Conservation (phyloP, 768 basidiomycete genomes). For the Coprinopsis strossmayeri region DNA sequence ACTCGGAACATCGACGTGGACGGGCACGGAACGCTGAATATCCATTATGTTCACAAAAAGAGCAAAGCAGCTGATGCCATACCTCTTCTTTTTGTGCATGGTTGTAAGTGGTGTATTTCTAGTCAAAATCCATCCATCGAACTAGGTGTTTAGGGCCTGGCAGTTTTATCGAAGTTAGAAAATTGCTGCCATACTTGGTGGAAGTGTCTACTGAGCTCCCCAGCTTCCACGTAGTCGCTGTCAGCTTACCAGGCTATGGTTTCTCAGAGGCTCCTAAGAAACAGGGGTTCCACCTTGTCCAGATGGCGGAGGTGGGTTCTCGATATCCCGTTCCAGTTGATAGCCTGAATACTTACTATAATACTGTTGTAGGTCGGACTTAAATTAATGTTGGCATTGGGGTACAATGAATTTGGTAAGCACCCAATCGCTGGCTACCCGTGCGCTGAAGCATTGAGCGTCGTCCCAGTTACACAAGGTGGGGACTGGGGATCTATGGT, state of each 20-base stretch:
- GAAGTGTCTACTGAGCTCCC: conserved; percentile 36
- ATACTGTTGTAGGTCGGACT: conserved; percentile 14
- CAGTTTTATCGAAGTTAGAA: conserved; percentile 42
- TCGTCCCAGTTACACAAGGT: conserved; percentile 36
- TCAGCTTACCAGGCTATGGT: conserved; percentile 54
- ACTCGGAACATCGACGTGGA: conserved; percentile 45
- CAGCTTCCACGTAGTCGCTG: conserved; percentile 56
- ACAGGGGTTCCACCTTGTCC: conserved; percentile 40
- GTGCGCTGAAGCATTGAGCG: conserved; percentile 13
- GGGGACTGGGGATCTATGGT: conserved; percentile 42
- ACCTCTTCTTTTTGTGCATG: conserved; percentile 40
- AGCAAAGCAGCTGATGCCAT: conserved; percentile 40
- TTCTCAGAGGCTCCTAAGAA: conserved; percentile 53
- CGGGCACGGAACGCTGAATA: conserved; percentile 34
- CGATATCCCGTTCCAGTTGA: neutral
- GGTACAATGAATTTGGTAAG: conserved; percentile 41
- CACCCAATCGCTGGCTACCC: neutral
- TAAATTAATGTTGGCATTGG: conserved; percentile 42
- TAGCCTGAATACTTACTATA: neutral
- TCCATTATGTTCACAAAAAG: conserved; percentile 55
- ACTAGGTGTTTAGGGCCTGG: conserved; percentile 39
- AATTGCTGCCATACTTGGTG: conserved; percentile 46
- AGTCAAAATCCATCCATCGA: neutral
- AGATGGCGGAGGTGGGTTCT: conserved; percentile 39
- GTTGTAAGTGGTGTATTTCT: conserved; percentile 30